Conservation (phyloP, 2,329 filamentous ascomycete species). For the Delphinella strobiligena region DNA sequence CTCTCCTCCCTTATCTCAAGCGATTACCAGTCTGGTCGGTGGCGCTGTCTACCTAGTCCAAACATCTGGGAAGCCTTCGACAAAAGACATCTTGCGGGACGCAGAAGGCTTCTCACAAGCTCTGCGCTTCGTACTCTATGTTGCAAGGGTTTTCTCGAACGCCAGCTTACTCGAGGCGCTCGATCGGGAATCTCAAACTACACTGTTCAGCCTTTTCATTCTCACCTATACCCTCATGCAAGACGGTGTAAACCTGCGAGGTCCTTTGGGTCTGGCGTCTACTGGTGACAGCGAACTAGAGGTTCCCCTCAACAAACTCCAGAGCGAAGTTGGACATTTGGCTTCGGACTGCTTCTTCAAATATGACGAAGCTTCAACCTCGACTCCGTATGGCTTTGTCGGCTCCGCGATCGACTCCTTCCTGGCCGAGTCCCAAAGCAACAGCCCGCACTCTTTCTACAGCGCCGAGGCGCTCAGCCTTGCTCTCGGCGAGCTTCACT, state of each 20-base stretch:
- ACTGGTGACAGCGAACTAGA: conserved; percentile 29
- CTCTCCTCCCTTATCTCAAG: conserved; percentile 49
- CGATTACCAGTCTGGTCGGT: conserved; percentile 60
- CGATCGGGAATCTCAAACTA: conserved; percentile 21
- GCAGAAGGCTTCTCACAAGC: conserved; percentile 58
- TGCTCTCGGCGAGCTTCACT: conserved; percentile 27
- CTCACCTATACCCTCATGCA: conserved; percentile 45
- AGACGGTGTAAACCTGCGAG: conserved; percentile 47
- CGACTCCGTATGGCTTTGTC: conserved; percentile 14
- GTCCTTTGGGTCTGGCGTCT: conserved; percentile 38
- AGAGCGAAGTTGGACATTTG: conserved; percentile 35
- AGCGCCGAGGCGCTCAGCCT: conserved; percentile 26
- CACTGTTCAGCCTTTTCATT: conserved; percentile 39
- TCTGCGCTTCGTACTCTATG: conserved; percentile 64
- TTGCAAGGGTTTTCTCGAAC: conserved; percentile 43
- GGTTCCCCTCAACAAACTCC: conserved; percentile 39
- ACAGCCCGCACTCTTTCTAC: conserved; percentile 25
- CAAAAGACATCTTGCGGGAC: conserved; percentile 37
- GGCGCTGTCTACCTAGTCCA: conserved; percentile 56
- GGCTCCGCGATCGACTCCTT: conserved; percentile 17
- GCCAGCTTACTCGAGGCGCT: conserved; percentile 23
- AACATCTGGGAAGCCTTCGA: neutral
- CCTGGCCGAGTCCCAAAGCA: conserved; percentile 9
- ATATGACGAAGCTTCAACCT: neutral
- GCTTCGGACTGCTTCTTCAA: conserved; percentile 6